Conservation (phyloP, 2,329 filamentous ascomycete species). For the Diplodia seriata region DNA sequence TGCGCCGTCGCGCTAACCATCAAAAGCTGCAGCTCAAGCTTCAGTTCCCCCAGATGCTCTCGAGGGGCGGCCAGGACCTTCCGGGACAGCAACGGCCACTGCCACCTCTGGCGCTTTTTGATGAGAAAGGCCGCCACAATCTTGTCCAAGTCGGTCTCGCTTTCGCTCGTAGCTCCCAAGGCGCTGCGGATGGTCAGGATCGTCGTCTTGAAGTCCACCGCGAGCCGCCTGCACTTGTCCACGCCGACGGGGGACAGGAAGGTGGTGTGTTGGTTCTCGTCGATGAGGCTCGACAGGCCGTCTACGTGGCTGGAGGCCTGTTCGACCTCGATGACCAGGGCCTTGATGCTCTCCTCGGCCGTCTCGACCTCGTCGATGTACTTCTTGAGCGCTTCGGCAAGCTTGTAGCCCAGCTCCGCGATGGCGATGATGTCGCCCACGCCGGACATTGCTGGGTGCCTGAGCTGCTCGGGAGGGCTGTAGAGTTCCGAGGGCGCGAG, state of each 20-base stretch:
- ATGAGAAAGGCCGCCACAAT: neutral
- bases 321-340: constrained; percentile 11
- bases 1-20: constrained; percentile 9
- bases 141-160: neutral
- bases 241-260: constrained; percentile 5
- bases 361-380: constrained; percentile 16
- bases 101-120: neutral
- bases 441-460: neutral
- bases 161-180: neutral
- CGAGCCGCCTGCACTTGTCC: neutral
- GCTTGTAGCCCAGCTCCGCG: constrained; percentile 21
- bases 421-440: constrained; percentile 16
- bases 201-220: neutral
- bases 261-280: neutral
- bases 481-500: neutral
- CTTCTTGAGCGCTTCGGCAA: constrained; percentile 12
- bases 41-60: constrained; percentile 1
- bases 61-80: neutral
- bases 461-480: neutral
- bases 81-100: constrained; percentile 1
- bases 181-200: neutral
- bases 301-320: constrained; percentile 12
- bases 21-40: constrained; percentile 7
- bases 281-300: neutral
- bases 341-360: constrained; percentile 15